Percentiles rank a stretch among this genome's conserved stretches.
Evolutionary conservation across 2,329 filamentous ascomycete species (phyloP).

Genomic region (Nigrograna mackinnonii): DNA sequence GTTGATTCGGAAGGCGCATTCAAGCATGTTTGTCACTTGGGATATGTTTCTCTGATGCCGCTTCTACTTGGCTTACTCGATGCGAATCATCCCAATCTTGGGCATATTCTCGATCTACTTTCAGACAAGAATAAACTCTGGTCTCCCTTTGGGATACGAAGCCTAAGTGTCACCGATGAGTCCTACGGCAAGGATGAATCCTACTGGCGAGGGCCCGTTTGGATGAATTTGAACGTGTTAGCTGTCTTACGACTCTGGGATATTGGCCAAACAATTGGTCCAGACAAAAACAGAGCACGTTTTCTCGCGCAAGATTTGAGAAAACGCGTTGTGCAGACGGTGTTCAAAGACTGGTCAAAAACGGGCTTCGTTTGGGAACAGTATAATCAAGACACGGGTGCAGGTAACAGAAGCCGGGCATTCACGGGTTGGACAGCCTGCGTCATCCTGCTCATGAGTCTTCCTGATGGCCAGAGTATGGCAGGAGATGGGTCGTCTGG

Average conservation of each 20-base stretch:
- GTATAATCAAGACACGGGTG: background rate
- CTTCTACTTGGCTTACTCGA: slow-evolving; percentile 81
- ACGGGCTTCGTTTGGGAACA: slow-evolving; percentile 3
- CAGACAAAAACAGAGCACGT: background rate
- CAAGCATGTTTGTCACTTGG: slow-evolving; percentile 85
- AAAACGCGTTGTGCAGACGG: slow-evolving; percentile 1
- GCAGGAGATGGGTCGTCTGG: too few species aligned
- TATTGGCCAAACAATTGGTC: background rate
- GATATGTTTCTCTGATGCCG: slow-evolving; percentile 89
- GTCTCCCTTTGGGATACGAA: slow-evolving; percentile 82
- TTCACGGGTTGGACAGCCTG: slow-evolving; percentile 3
- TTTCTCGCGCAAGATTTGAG: background rate
- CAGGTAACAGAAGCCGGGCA: background rate
- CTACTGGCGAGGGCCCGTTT: slow-evolving; percentile 91
- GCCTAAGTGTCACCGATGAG: slow-evolving; percentile 76
- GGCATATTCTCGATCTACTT: slow-evolving; percentile 74
- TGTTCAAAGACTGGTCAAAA: background rate
- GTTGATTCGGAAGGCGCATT: slow-evolving; percentile 88
- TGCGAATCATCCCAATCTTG: slow-evolving; percentile 72
- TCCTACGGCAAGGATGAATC: slow-evolving; percentile 88
- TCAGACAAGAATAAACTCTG: slow-evolving; percentile 80
- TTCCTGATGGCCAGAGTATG: too few species aligned
- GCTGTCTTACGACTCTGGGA: slow-evolving; percentile 68
- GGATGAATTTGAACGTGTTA: slow-evolving; percentile 95
- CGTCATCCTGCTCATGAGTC: background rate